Base-by-base conservation (phyloP, 2,329 filamentous ascomycete species). In the Pseudogymnoascus sp. region DNA sequence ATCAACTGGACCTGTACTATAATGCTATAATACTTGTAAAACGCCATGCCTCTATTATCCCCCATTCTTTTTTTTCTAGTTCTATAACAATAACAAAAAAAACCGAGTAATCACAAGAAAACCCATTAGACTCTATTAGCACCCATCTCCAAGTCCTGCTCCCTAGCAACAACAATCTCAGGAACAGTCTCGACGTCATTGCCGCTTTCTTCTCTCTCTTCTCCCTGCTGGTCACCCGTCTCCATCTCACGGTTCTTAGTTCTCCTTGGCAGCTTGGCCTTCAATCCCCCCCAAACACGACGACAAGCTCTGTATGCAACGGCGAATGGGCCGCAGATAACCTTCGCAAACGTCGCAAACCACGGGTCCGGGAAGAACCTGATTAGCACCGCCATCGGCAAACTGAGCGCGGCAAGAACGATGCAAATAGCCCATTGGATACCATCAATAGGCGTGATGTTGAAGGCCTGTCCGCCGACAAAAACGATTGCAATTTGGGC, bases 401-500 rank as follows among this genome's bases (percentile, higher is more conserved):
- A 43, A 37, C 35, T 63, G 8, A 63, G 28, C 8, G 37, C 12
- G n/a, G 49, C 63, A 28, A 64, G 52, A 14, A 93, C 80, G 63
- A 97, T 82, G 14, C 91, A 95, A 67, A 93, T 88, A 4, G 80
- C 91, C 93, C 93, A 96, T 71, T 96, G 87, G 8, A 80, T 75
- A 9, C 83, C 83, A 14, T 84, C 85, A 69, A 96, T 81, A 9
- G 18, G 11, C 1, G 79, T 76, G 0, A 68, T 58, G 1, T 83
- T 83, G 79, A 96, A 95, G 1, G 92, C 90, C 3, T 78, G 75
- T 35, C 90, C 89, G 66, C 92, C 93, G 55, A 96, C 83, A 70
- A 91, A 93, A 70, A 96, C 82, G 72, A 97, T 96, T 74, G 96
- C 81, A 25, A 93, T 79, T 73, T 97, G 93, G 23, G 90, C 90